These are phyloP conservation scores for Zasmidium cellare DNA, from an alignment of 2,329 filamentous ascomycete genomes.

Conservation along the genomic window DNA sequence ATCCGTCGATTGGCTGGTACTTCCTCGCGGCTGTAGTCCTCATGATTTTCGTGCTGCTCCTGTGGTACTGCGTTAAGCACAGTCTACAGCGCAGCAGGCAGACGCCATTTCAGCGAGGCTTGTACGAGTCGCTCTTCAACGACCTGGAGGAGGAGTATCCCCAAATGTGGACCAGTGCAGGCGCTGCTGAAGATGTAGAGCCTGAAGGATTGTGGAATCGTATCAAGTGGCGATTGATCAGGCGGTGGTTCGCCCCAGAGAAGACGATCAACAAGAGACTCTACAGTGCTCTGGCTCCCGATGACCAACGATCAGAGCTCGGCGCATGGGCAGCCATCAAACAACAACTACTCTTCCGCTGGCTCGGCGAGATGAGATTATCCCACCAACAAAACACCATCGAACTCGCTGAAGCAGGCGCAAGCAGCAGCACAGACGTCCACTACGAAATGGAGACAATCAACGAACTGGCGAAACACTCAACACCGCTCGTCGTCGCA, in stretches of 20 bases:
- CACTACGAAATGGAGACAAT: conserved; percentile 32
- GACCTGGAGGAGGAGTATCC: conserved; percentile 49
- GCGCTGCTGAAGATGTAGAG: conserved; percentile 44
- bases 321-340: conserved; percentile 42
- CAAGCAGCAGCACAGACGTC: conserved; percentile 4
- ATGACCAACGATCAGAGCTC: conserved; percentile 39
- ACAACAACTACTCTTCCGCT: conserved; percentile 40
- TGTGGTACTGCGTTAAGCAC: conserved; percentile 53
- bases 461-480: conserved; percentile 34
- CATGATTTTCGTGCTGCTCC: conserved; percentile 46
- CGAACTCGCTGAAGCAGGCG: conserved; percentile 11
- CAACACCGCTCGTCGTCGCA: conserved; percentile 39
- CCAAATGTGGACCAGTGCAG: conserved; percentile 49
- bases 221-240: conserved; percentile 52
- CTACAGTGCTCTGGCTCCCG: conserved; percentile 30
- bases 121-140: conserved; percentile 53
- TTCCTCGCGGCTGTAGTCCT: conserved; percentile 50
- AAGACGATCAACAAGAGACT: conserved; percentile 38
- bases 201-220: conserved; percentile 40
- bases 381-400: conserved; percentile 8
- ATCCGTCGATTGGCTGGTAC: conserved; percentile 52
- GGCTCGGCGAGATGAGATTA: conserved; percentile 39
- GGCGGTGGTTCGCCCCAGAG: conserved; percentile 46
- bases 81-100: conserved; percentile 43
- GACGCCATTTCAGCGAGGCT: conserved; percentile 48